Evolutionary conservation across 495 filamentous ascomycete genomes (phyloP).

Genomic region (Podospora pseudocomata): DNA sequence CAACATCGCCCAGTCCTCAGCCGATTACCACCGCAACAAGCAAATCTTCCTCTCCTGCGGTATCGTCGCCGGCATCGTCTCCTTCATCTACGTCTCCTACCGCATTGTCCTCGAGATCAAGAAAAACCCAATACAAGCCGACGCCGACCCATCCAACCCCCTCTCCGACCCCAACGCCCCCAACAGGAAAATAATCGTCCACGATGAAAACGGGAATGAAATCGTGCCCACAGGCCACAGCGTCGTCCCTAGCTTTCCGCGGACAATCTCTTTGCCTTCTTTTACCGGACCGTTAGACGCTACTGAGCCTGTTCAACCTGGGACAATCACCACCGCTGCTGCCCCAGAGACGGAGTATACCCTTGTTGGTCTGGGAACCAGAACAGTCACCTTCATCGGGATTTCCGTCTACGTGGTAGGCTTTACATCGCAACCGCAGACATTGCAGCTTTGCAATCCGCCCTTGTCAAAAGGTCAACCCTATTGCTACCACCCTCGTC

Average conservation of each 20-base stretch:
- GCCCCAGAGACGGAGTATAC: constrained; percentile 62
- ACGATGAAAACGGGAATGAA: constrained; percentile 56
- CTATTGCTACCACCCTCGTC: constrained; percentile 78
- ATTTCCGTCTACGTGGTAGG: constrained; percentile 95
- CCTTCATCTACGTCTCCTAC: constrained; percentile 47
- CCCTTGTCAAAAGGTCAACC: constrained; percentile 51
- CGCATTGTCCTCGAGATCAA: constrained; percentile 36
- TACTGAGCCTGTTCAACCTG: constrained; percentile 22
- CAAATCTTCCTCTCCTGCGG: constrained; percentile 48
- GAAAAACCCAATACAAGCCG: constrained; percentile 36
- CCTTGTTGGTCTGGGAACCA: constrained; percentile 78
- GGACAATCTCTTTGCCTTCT: constrained; percentile 59
- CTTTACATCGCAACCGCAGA: constrained; percentile 76
- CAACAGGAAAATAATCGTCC: constrained; percentile 54
- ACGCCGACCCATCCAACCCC: constrained; percentile 48
- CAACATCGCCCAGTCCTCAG: constrained; percentile 37
- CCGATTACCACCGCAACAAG: constrained; percentile 45
- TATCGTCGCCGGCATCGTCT: constrained; percentile 43
- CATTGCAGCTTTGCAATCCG: constrained; percentile 53
- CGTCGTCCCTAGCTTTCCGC: constrained; percentile 77
- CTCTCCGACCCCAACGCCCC: constrained; percentile 38
- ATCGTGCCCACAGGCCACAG: constrained; percentile 78
- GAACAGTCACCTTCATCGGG: constrained; percentile 83
- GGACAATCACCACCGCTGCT: constrained; percentile 11
- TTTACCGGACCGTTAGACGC: constrained; percentile 27